phyloP scores from a whole-genome alignment of 192 early-diverging fungal species.

The Coemansia sp. region DNA sequence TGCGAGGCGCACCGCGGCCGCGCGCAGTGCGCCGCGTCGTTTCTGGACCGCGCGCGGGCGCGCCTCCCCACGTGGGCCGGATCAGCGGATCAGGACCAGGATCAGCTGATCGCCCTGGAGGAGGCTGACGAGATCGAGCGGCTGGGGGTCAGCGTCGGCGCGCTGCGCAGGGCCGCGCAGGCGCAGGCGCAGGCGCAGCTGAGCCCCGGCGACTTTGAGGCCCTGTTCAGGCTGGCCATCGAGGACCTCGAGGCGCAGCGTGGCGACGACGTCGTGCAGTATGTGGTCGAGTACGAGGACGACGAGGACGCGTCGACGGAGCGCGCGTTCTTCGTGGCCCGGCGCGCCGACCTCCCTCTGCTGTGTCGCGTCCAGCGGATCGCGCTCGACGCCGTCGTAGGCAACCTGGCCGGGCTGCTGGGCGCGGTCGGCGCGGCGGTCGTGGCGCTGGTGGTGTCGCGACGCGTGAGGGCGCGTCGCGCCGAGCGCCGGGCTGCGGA shows the following conservation, averaged over 20 bases:
- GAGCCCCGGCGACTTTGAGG: slow-evolving; percentile 30
- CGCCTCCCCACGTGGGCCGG: slow-evolving; percentile 1
- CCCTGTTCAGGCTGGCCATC: slow-evolving; percentile 25
- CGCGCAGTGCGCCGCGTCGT: slow-evolving; percentile 34
- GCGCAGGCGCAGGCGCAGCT: slow-evolving; percentile 20
- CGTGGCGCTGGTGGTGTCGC: slow-evolving; percentile 17
- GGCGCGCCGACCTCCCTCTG: slow-evolving; percentile 14
- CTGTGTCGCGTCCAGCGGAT: slow-evolving; percentile 25
- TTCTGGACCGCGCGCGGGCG: slow-evolving; percentile 29
- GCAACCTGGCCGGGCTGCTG: slow-evolving; percentile 22
- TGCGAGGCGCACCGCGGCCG: slow-evolving; percentile 32
- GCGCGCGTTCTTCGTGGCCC: slow-evolving; percentile 33
- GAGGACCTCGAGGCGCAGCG: slow-evolving; percentile 12
- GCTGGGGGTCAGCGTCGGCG: slow-evolving; percentile 30
- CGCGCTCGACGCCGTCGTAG: slow-evolving; percentile 21
- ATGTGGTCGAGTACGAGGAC: slow-evolving; percentile 28
- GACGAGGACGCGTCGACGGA: slow-evolving; percentile 11
- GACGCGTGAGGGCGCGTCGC: slow-evolving; percentile 29
- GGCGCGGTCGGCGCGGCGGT: slow-evolving; percentile 12
- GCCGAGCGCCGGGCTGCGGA: slow-evolving; percentile 43
- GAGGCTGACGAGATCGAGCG: slow-evolving; percentile 48
- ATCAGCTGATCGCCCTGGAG: too few species aligned
- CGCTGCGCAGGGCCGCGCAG: slow-evolving; percentile 23
- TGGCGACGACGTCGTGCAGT: slow-evolving; percentile 9
- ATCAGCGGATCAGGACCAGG: background rate